Evolutionary conservation across 169 alveolate species (phyloP).

Genomic region (Ichthyophthirius multifiliis): DNA sequence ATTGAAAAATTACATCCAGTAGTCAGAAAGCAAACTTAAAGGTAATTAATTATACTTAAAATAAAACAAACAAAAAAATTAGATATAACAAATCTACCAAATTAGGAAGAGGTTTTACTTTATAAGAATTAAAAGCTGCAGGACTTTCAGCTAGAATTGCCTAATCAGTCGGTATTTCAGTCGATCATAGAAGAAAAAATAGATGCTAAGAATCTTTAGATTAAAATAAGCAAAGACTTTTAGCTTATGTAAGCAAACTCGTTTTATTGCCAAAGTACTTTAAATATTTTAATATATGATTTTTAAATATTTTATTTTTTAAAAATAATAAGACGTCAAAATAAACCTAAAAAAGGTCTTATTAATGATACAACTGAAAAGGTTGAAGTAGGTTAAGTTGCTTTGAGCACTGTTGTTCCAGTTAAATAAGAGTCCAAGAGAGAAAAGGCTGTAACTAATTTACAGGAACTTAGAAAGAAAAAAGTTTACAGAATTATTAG

Average conservation of each 20-base stretch:
- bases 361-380: conserved; percentile 93
- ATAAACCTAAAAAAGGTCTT: conserved; percentile 96
- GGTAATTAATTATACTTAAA: no score
- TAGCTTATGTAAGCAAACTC: conserved; percentile 93
- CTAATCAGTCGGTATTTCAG: conserved; percentile 96
- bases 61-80: no score
- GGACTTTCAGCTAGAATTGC: conserved; percentile 94
- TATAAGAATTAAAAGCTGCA: conserved; percentile 96
- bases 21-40: conserved; percentile 40
- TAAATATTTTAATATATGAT: no score
- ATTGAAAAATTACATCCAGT: conserved; percentile 79
- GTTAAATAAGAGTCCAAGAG: conserved; percentile 43
- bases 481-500: conserved; percentile 36
- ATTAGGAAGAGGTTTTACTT: conserved; percentile 98
- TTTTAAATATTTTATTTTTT: no score
- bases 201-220: conserved; percentile 92
- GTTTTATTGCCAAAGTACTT: conserved; percentile 96
- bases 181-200: conserved; percentile 98
- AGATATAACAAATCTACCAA: conserved; percentile 96
- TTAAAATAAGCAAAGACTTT: conserved; percentile 94
- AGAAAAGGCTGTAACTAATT: conserved; percentile 33
- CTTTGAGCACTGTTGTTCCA: conserved; percentile 48
- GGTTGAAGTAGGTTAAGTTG: conserved; percentile 58
- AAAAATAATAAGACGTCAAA: conserved; percentile 1
- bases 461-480: conserved; percentile 40